These are phyloP conservation scores for Rhodamnia argentea DNA, from an alignment of 345 rosid species.

Conservation along the genomic window DNA sequence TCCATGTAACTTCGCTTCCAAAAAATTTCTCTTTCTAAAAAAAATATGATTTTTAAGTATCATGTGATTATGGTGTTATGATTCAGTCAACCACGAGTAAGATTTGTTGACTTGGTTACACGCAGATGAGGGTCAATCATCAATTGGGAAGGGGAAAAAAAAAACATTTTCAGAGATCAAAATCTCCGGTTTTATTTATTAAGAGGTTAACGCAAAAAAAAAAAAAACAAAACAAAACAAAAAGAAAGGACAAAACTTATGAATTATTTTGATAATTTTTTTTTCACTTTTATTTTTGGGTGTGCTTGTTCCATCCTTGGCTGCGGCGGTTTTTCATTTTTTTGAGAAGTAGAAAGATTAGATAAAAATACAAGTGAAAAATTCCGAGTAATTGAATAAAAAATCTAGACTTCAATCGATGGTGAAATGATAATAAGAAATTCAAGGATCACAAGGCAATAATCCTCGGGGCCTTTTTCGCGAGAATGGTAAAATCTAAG, in stretches of 20 bases:
- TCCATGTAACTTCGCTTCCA: neutral
- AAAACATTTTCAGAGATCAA: neutral
- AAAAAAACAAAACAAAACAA: neutral
- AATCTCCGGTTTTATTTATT: neutral
- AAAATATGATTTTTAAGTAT: neutral
- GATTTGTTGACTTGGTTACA: neutral
- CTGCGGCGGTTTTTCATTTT: neutral
- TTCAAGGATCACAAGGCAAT: neutral
- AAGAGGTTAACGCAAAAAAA: too few species aligned
- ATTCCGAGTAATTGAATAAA: neutral
- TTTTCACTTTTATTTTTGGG: neutral
- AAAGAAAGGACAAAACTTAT: too few species aligned
- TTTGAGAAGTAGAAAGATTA: neutral
- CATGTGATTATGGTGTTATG: neutral
- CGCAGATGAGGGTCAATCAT: neutral
- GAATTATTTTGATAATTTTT: too few species aligned
- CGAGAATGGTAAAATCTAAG: neutral
- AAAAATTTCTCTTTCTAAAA: neutral
- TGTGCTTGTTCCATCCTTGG: neutral
- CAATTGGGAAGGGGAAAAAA: neutral
- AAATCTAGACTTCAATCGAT: neutral
- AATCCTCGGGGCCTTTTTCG: neutral
- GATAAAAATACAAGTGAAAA: neutral
- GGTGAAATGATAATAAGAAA: neutral
- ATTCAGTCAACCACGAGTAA: neutral